phyloP scores from a whole-genome alignment of 352 stramenopile genomes.

The Vaucheria bursata region DNA sequence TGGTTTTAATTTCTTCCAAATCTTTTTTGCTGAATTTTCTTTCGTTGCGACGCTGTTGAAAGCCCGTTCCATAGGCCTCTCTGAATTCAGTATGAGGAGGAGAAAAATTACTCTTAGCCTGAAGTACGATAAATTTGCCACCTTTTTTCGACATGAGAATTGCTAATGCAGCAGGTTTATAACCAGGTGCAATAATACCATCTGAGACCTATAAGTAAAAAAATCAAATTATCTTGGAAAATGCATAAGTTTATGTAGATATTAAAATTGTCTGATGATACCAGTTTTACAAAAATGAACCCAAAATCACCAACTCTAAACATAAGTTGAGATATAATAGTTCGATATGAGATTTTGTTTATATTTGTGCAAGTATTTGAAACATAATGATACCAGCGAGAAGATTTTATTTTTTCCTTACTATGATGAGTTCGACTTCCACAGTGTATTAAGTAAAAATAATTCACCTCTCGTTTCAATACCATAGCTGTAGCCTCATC shows the following conservation, averaged over 20 bases:
- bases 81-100: constrained; percentile 87
- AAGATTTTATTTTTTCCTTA: no score
- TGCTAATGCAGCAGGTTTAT: constrained; percentile 89
- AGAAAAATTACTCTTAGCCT: constrained; percentile 66
- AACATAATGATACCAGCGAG: no score
- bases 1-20: constrained; percentile 82
- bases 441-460: no score
- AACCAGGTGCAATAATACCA: constrained; percentile 96
- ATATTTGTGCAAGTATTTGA: no score
- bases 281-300: no score
- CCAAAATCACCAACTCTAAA: no score
- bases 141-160: constrained; percentile 96
- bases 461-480: constrained; percentile 96
- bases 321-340: no score
- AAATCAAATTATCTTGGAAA: no score
- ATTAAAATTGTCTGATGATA: no score
- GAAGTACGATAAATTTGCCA: constrained; percentile 96
- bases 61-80: constrained; percentile 95
- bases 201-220: constrained; percentile 56
- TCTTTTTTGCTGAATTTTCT: constrained; percentile 83
- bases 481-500: constrained; percentile 95
- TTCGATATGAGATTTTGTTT: no score
- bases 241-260: no score
- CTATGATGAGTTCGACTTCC: no score
- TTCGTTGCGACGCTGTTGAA: constrained; percentile 96